These are phyloP conservation scores for Tricholoma saponaceum DNA, from an alignment of 768 basidiomycete species.

Conservation along the genomic window DNA sequence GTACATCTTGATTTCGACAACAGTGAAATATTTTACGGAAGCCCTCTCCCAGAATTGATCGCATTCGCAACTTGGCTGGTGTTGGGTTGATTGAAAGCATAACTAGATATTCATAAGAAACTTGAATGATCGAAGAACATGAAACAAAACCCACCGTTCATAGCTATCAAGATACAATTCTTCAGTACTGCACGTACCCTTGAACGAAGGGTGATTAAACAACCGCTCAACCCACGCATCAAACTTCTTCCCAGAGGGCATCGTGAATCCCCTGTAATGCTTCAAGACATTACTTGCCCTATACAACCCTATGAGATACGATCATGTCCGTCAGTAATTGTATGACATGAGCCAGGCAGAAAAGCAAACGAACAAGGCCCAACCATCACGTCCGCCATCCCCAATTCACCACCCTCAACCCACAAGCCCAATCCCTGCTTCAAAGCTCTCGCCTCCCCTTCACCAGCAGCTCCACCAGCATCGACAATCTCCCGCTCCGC, in stretches of 20 bases:
- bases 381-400: conserved; percentile 63
- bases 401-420: conserved; percentile 52
- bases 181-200: conserved; percentile 63
- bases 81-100: conserved; percentile 73
- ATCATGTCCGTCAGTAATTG: neutral
- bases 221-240: conserved; percentile 50
- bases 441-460: conserved; percentile 34
- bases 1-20: too few species aligned
- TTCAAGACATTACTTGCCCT: conserved; percentile 59
- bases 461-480: conserved; percentile 33
- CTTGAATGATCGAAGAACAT: neutral
- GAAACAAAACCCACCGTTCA: conserved; percentile 43
- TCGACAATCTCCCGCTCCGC: conserved; percentile 42
- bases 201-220: conserved; percentile 59
- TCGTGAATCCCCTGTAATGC: conserved; percentile 63
- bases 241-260: conserved; percentile 47
- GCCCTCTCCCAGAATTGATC: conserved; percentile 59
- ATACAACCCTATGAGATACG: conserved; percentile 54
- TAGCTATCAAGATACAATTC: conserved; percentile 69
- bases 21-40: conserved; percentile 43
- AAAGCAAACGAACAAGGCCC: conserved; percentile 54
- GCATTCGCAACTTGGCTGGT: conserved; percentile 75
- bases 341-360: neutral
- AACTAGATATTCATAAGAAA: conserved; percentile 34
- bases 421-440: conserved; percentile 52